Percentiles rank a stretch among this genome's conserved stretches.
These are phyloP conservation scores for Cynanchum wilfordii DNA, from an alignment of 257 asterid genomes.

Conservation along the genomic window DNA sequence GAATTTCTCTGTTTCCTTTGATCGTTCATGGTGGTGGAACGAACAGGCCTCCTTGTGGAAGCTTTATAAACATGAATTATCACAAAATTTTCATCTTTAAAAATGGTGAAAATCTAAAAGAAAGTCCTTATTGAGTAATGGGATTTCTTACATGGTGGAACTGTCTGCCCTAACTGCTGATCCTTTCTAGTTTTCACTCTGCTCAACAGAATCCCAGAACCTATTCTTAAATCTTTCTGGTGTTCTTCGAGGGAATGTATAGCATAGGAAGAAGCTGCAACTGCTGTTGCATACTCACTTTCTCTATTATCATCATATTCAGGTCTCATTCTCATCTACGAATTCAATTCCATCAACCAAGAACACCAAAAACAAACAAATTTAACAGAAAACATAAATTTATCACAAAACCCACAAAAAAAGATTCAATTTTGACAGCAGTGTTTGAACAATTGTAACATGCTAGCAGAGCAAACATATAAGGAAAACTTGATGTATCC, in stretches of 20 bases:
- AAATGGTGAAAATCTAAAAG: not conserved
- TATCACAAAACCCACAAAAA: not conserved
- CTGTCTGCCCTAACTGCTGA: slow-evolving; percentile 31
- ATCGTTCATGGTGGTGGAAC: slow-evolving; percentile 20
- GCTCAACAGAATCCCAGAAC: slow-evolving; percentile 9
- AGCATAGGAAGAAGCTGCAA: slow-evolving; percentile 68
- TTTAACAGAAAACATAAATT: not conserved
- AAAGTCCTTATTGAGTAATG: not conserved
- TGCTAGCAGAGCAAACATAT: not conserved
- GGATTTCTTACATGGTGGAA: slow-evolving; percentile 21
- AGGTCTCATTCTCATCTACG: slow-evolving; percentile 13
- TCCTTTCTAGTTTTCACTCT: slow-evolving; percentile 14
- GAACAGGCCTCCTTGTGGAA: slow-evolving; percentile 27
- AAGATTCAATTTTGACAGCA: not conserved
- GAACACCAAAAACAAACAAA: not conserved
- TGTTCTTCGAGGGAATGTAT: slow-evolving; percentile 38
- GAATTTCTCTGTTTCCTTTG: slow-evolving; percentile 31
- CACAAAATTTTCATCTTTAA: not conserved
- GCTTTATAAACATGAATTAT: slow-evolving; percentile 22
- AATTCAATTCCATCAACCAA: not conserved
- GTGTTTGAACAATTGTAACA: not conserved
- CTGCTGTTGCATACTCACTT: slow-evolving; percentile 40
- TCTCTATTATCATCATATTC: slow-evolving; percentile 38
- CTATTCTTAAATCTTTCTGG: slow-evolving; percentile 17
- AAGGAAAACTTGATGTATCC: not conserved